Evolutionary conservation across 495 filamentous ascomycete genomes (phyloP).

Genomic region (Astrothelium macrocarpum): DNA sequence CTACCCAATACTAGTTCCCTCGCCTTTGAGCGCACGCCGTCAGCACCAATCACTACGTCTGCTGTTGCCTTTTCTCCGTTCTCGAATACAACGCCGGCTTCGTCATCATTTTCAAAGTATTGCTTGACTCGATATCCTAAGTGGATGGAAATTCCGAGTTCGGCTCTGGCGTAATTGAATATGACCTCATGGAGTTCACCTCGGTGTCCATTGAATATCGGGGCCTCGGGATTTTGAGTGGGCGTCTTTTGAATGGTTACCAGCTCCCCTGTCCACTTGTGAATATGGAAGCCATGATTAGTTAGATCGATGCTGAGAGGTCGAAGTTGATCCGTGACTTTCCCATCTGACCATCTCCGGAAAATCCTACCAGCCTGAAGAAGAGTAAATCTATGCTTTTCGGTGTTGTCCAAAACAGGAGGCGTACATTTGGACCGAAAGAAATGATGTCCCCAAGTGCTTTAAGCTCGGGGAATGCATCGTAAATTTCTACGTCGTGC

Average conservation of each 20-base stretch:
- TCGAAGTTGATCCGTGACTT: slow-evolving; percentile 39
- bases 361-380: slow-evolving; percentile 13
- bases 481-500: slow-evolving; percentile 46
- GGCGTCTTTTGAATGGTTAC: slow-evolving; percentile 45
- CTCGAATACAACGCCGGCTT: slow-evolving; percentile 47
- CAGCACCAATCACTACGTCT: slow-evolving; percentile 50
- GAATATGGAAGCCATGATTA: slow-evolving; percentile 44
- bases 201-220: slow-evolving; percentile 51
- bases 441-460: slow-evolving; percentile 55
- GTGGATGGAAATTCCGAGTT: slow-evolving; percentile 47
- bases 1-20: slow-evolving; percentile 50
- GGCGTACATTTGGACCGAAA: slow-evolving; percentile 51
- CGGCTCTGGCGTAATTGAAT: slow-evolving; percentile 47
- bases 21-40: slow-evolving; percentile 52
- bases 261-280: slow-evolving; percentile 54
- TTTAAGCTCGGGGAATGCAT: slow-evolving; percentile 50
- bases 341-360: slow-evolving; percentile 36
- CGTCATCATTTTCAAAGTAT: slow-evolving; percentile 47
- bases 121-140: slow-evolving; percentile 42
- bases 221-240: slow-evolving; percentile 38
- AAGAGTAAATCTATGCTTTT: slow-evolving; percentile 11
- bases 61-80: slow-evolving; percentile 39
- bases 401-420: slow-evolving; percentile 36
- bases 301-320: slow-evolving; percentile 43
- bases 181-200: slow-evolving; percentile 51